Base-by-base conservation (phyloP, 176 grass and related monocot species). In the Echinochloa phyllopogon region DNA sequence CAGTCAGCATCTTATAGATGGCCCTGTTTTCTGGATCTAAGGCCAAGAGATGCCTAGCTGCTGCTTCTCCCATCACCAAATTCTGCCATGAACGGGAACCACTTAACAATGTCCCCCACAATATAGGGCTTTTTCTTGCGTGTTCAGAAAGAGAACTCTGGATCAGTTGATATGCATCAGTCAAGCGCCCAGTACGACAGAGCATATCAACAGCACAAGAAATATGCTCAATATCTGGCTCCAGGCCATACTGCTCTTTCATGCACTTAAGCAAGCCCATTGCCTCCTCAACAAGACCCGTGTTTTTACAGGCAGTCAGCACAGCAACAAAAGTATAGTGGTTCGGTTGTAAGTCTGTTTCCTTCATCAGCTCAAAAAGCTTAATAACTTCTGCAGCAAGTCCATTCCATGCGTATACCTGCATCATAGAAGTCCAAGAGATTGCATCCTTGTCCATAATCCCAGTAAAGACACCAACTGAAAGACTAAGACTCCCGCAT, bases 391-490 rank as follows among this genome's bases (percentile, higher is more conserved):
- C 84, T 56, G 56, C 48, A 73, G 41, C 55, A 73, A 88, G 76
- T 66, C 89, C 94, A 83, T 83, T 89, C 89, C 86, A 96, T 70
- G 89, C 94, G 80, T 89, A 89, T 68, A 84, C 89, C 74, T 94
- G 89, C 88, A 94, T 90, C 77, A 96, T 85, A 68, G 84, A 88
- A 81, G 86, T 89, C 91, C 94, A 96, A 55, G 94, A 94, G 82
- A 96, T 82, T 73, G 84, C 89, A 83, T 96, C 89, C 77, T 94
- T 96, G 37, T 89, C 42, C 73, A 69, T 20, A 74, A 94, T 86
- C 44, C 36, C 69, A 72, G 37, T 81, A 76, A 96, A 96, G 37
- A 80, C 63, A 65, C 83, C 69, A 62, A 70, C 25, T 58, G 94
- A 94, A 78, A 83, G 72, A 33, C 10, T 64, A 67, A 94, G 83